Evolutionary conservation across 164 flowering plant species (phyloP), one percentile per base, ranked within the genome.

Genomic region (Stephania yunnanensis): DNA sequence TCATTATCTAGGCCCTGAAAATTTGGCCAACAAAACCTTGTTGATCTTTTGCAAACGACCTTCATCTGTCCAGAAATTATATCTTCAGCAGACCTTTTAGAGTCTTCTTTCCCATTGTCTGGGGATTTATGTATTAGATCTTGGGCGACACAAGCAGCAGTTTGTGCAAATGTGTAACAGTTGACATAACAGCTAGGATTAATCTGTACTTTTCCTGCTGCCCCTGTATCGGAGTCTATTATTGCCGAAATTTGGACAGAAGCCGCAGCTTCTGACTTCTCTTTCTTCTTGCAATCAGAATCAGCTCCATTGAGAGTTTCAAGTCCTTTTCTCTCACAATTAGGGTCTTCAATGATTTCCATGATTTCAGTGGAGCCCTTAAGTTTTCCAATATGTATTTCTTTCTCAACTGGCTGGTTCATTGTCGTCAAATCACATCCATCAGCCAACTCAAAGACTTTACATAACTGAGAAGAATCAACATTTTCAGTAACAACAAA

Each of bases 111-210:
- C 20, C 46, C 78, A 46, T 78, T 84, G n/a, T 81, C 87, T 46
- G 89, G 75, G 70, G 88, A 79, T 80, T 86, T 90, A 63, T 19
- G 78, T 64, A 78, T 66, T 31, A 92, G 77, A 72, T 86, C 95
- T 74, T 89, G 90, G 17, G 81, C 89, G 81, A 89, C 82, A 42
- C 80, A 82, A 17, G 93, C 81, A 36, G 97, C 89, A 71, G 75
- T 80, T 53, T 74, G 83, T 71, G 91, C 99, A 80, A 88, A 92
- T 77, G 83, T 84, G 79, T 95, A 95, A 80, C 67, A 76, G 80
- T 95, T 95, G 69, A 84, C 70, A 78, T 93, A 93, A 69, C 19
- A 63, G 53, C 52, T 80, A 78, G 77, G 81, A 72, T 77, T 84
- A 72, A 7, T 12, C 22, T 71, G 83, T 66, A 73, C 77, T 46